Evolutionary conservation across 495 filamentous ascomycete genomes (phyloP), one percentile per base, ranked within the genome.

Genomic region (Polyplosphaeria fusca): DNA sequence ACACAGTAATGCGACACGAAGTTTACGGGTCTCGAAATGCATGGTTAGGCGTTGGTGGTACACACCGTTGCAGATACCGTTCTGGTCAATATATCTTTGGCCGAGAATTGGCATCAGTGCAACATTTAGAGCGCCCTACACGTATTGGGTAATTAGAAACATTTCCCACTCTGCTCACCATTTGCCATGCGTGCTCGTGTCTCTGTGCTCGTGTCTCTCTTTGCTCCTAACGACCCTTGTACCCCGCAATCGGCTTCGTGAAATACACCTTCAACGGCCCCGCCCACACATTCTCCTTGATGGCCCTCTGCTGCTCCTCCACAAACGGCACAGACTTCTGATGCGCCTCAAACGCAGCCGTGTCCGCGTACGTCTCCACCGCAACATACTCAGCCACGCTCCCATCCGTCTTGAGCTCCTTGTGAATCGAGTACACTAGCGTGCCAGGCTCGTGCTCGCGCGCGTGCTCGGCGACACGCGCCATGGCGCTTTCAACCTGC

Each of bases 1-100:
- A 81, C 89, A 66, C 91, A 96, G 77, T 97, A 85, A 80, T 25
- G 7, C 7, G 20, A 13, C 18, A 19, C 5, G 23, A 5, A 13
- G 11, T 46, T 46, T 4, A 23, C 7, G 23, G 26, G 12, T 42
- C 16, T 11, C 39, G 43, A 26, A 22, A 5, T 46, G 43, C 43
- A 46, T 46, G 11, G 16, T 7, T 4, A 4, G 43, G 43, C 43
- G 43, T 46, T 46, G 43, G 43, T 42, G 39, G 39, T n/a, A n/a
- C n/a, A n/a, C n/a, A n/a, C n/a, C n/a, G n/a, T n/a, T n/a, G n/a
- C n/a, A n/a, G n/a, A n/a, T n/a, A n/a, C n/a, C n/a, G n/a, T n/a
- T n/a, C n/a, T n/a, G n/a, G n/a, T n/a, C n/a, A n/a, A n/a, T n/a
- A n/a, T n/a, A n/a, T n/a, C n/a, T n/a, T n/a, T n/a, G n/a, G n/a